These are phyloP conservation scores for Amanita subjunquillea DNA, from an alignment of 768 basidiomycete species.

Conservation along the genomic window DNA sequence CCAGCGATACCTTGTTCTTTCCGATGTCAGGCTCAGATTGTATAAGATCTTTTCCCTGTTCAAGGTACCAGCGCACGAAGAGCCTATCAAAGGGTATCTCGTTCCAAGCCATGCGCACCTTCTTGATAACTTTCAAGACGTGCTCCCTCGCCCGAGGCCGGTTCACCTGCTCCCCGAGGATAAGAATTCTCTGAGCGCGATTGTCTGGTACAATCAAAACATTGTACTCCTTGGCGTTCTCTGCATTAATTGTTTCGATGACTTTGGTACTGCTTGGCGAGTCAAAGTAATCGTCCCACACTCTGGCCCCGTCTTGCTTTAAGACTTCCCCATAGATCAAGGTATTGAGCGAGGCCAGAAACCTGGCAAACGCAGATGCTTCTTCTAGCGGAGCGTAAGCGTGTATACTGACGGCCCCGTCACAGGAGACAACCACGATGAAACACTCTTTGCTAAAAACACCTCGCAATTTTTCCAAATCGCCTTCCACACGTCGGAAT, in stretches of 20 bases:
- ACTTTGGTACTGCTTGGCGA: slow-evolving; percentile 26
- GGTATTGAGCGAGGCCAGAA: slow-evolving; percentile 25
- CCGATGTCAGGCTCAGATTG: slow-evolving; percentile 28
- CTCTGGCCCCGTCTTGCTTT: slow-evolving; percentile 15
- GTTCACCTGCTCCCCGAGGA: slow-evolving; percentile 26
- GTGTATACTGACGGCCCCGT: slow-evolving; percentile 19
- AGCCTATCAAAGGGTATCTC: slow-evolving; percentile 23
- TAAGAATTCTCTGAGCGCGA: slow-evolving; percentile 23
- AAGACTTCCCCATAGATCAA: slow-evolving; percentile 30
- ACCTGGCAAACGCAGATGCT: slow-evolving; percentile 20
- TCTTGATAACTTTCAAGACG: slow-evolving; percentile 27
- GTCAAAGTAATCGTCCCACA: slow-evolving; percentile 43
- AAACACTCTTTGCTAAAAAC: slow-evolving; percentile 17
- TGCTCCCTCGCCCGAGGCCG: slow-evolving; percentile 19
- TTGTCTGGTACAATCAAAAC: slow-evolving; percentile 21
- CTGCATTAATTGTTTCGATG: slow-evolving; percentile 25
- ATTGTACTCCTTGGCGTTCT: slow-evolving; percentile 22
- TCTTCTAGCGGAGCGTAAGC: slow-evolving; percentile 25
- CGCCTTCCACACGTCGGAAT: slow-evolving; percentile 23
- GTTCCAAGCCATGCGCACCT: slow-evolving; percentile 24
- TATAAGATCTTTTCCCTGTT: slow-evolving; percentile 25
- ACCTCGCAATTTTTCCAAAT: slow-evolving; percentile 24
- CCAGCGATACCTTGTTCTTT: slow-evolving; percentile 30
- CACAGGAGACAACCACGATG: slow-evolving; percentile 16
- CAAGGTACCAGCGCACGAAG: slow-evolving; percentile 22